Percentiles rank a stretch among this genome's conserved stretches.
Conservation (phyloP, 2,329 filamentous ascomycete genomes). For the Teratosphaeria viscida region DNA sequence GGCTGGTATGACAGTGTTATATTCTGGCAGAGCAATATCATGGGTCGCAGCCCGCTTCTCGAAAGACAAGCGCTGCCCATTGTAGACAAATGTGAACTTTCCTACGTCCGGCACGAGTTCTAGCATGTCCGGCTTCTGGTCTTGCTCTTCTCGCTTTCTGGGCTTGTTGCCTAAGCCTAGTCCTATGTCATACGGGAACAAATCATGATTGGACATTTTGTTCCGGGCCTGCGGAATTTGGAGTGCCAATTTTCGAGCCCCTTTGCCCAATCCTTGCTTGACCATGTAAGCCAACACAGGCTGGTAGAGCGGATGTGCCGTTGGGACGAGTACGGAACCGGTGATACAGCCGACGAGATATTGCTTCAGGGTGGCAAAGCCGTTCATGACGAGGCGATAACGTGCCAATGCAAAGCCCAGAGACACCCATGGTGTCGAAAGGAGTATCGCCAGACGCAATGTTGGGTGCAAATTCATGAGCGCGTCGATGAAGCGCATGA, state of each 20-base stretch:
- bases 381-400: not conserved
- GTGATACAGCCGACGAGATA: not conserved
- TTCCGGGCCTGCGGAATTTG: constrained; percentile 16
- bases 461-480: not conserved
- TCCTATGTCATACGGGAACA: constrained; percentile 2
- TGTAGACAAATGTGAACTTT: constrained; percentile 6
- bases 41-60: not conserved
- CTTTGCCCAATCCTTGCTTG: constrained; percentile 5
- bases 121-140: constrained; percentile 4
- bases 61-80: constrained; percentile 3
- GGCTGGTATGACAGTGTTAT: not conserved
- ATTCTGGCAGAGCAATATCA: not conserved
- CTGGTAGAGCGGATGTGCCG: constrained; percentile 26
- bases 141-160: constrained; percentile 3
- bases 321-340: not conserved
- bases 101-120: constrained; percentile 19
- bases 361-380: not conserved
- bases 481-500: not conserved
- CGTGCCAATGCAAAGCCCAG: not conserved
- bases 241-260: constrained; percentile 25
- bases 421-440: not conserved
- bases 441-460: not conserved
- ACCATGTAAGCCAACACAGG: constrained; percentile 30
- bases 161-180: not conserved
- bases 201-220: constrained; percentile 25